These are phyloP conservation scores for Vigna mungo DNA, from an alignment of 306 rosid species.

Conservation along the genomic window DNA sequence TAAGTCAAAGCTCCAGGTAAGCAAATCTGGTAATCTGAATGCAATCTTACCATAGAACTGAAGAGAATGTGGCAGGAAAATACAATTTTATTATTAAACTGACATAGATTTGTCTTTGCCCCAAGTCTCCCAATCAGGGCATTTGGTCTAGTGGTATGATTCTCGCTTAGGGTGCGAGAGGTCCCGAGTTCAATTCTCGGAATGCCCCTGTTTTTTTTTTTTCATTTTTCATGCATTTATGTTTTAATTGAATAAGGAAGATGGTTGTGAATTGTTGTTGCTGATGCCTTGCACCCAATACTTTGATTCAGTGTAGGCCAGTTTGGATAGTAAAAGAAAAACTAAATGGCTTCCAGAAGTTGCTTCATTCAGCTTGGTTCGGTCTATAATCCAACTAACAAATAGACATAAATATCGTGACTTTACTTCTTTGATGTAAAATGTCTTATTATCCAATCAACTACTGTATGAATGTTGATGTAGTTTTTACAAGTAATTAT, in stretches of 20 bases:
- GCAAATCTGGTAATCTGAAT: constrained; percentile 9
- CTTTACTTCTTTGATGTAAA: constrained; percentile 68
- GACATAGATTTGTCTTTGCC: background rate
- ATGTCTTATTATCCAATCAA: constrained; percentile 50
- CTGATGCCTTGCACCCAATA: background rate
- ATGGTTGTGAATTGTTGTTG: background rate
- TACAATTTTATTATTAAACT: background rate
- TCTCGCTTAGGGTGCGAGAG: constrained; percentile 82
- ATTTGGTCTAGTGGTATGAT: constrained; percentile 66
- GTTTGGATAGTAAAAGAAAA: constrained; percentile 29
- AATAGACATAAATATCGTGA: constrained; percentile 30
- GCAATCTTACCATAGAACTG: background rate
- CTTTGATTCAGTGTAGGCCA: constrained; percentile 14
- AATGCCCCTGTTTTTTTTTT: constrained; percentile 25
- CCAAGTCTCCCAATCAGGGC: background rate
- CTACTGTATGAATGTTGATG: constrained; percentile 61
- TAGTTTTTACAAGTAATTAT: constrained; percentile 75
- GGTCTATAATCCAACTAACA: constrained; percentile 23
- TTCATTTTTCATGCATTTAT: too few relatives aligned
- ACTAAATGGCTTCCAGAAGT: constrained; percentile 7
- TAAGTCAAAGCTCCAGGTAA: background rate
- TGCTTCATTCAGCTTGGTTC: constrained; percentile 35
- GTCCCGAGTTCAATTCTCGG: constrained; percentile 58
- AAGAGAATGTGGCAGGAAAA: background rate
- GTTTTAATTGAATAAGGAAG: background rate